Evolutionary conservation across 192 early-diverging fungal genomes (phyloP), one percentile per base, ranked within the genome.

Genomic region (Podila clonocystis): DNA sequence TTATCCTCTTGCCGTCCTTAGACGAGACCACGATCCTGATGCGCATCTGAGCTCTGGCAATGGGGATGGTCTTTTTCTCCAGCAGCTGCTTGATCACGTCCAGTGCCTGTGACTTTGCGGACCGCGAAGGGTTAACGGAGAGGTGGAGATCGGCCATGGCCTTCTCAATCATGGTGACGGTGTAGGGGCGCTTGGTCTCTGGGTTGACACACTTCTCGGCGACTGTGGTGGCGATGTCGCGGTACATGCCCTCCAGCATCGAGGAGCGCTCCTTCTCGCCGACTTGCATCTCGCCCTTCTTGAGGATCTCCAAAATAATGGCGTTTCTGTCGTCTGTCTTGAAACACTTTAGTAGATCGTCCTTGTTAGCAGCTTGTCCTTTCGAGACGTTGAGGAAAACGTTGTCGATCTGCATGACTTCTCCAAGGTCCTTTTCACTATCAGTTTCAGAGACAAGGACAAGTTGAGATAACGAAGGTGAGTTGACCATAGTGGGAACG

Each of bases 141-240:
- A 95, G 92, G 71, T 98, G 97, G 30, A 99, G 84, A 65, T 99
- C 97, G 1, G 86, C 84, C 94, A 99, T 96, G 38, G 96, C 93
- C 87, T 99, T 98, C 85, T 99, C 98, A 63, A 99, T 97, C 93
- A 98, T 98, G 22, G 96, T 94, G 61, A 96, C 94, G 0, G 98
- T 95, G 67, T 99, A 97, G 0, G 97, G 96, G 65, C 96, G 88
- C 77, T 96, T 95, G 2, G 97, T 97, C 50, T 92, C 87, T 15
- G 98, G 98, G 73, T 99, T 98, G 68, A 99, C 91, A 79, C 96
- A 98, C 71, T 93, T 97, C 48, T 97, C 96, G 2, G 97, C 92
- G 2, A 99, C 95, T 41, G 94, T 96, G 2, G 95, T 98, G 24
- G 97, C 97, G 82, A 99, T 98, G 74, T 99, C 98, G 29, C 91